Base-by-base conservation (phyloP, 2,329 filamentous ascomycete species). In the Arthrobotrys sinensis region DNA sequence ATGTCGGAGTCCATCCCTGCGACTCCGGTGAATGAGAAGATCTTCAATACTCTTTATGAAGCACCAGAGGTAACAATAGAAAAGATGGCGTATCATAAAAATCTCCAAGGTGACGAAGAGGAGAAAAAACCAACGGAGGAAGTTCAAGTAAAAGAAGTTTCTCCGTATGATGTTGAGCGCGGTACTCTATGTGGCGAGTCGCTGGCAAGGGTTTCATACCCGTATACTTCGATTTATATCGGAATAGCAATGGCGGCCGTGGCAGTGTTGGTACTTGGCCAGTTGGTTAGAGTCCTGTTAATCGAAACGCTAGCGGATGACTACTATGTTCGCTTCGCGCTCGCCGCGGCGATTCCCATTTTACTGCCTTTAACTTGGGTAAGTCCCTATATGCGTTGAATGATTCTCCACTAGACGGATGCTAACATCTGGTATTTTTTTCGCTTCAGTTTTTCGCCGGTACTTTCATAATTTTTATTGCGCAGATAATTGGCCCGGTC, bases 401-500 rank as follows among this genome's bases (percentile, higher is more conserved):
- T 16, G 12, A 14, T 4, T 28, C n/a, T 67, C 1, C 11, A 34
- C 36, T 63, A 43, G 7, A 48, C 4, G 24, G 19, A 32, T 32
- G 4, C 48, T 28, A 16, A 52, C 24, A 32, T 4, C 1, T 8
- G 4, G n/a, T 4, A 3, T 14, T 16, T 32, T 19, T n/a, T 4
- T 16, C 21, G 21, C 19, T 36, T 32, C 38, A 77, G 73, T 77
- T 77, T 16, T 71, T 77, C 24, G 73, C 73, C 4, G 66, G 48
- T 7, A 60, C 57, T n/a, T 77, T 77, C 38, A 55, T 77, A 5
- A 52, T 77, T 1, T 77, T 69, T 19, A 43, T 77, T 8, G 73
- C 57, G 80, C 86, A 88, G 79, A 84, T 88, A 10, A 81, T 88
- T n/a, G 87, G 87, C 0, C 87, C 87, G 1, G 85, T 87, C 62